Conservation (phyloP, 192 early-diverging fungal genomes). For the Coemansia sp. region DNA sequence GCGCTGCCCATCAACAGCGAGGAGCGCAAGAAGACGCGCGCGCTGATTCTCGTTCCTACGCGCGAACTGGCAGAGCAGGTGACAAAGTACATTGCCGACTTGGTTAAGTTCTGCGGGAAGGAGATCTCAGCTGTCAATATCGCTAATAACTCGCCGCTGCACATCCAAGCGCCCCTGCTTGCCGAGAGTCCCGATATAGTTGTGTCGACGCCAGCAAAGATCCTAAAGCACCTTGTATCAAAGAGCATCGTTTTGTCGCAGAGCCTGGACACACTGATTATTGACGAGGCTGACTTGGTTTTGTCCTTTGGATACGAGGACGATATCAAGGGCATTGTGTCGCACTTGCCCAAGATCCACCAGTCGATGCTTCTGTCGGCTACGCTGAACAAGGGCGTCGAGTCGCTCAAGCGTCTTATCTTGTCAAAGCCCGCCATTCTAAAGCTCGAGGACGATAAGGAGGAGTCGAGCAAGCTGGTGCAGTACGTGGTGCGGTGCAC, state of each 20-base stretch:
- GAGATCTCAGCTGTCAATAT: constrained; percentile 40
- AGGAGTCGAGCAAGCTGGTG: constrained; percentile 62
- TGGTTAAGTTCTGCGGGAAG: constrained; percentile 73
- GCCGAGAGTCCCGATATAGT: constrained; percentile 87
- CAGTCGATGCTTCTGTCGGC: constrained; percentile 95
- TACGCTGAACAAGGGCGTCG: constrained; percentile 88
- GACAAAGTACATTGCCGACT: constrained; percentile 69
- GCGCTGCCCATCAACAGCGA: constrained; percentile 41
- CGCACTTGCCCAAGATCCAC: constrained; percentile 82
- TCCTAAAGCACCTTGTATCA: constrained; percentile 75
- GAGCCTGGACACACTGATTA: constrained; percentile 81
- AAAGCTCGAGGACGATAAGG: constrained; percentile 80
- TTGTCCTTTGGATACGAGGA: constrained; percentile 93
- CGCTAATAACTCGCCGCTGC: constrained; percentile 30
- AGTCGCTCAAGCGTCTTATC: constrained; percentile 81
- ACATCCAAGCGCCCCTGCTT: constrained; percentile 70
- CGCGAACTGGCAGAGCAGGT: constrained; percentile 97
- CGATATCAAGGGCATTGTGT: constrained; percentile 79
- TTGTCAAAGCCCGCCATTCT: constrained; percentile 87
- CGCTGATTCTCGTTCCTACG: constrained; percentile 91
- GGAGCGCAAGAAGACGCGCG: constrained; percentile 44
- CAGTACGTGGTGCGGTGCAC: constrained; percentile 79
- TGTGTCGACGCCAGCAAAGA: constrained; percentile 84
- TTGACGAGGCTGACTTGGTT: constrained; percentile 97
- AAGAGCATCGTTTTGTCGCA: constrained; percentile 60